A percentile compares a stretch with the other conserved stretches of the same genome.
phyloP scores from a whole-genome alignment of 805 yeast species.

The Kuraishia molischiana region DNA sequence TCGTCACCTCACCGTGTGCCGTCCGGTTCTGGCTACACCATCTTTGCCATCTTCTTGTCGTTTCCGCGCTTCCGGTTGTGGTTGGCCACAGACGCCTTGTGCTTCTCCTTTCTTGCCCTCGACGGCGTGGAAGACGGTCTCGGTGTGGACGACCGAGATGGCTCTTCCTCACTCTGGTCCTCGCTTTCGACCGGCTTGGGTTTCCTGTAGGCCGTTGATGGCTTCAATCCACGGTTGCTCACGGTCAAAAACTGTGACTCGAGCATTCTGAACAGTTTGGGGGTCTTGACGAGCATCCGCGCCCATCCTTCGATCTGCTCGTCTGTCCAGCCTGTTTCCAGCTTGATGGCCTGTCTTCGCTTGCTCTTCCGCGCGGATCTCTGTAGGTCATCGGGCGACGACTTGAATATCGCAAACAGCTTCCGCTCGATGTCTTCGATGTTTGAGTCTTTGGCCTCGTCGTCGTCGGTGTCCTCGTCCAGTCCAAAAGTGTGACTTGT shows the following conservation, averaged over 20 bases:
- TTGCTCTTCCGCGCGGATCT: conserved; percentile 40
- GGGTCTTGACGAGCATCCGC: conserved; percentile 57
- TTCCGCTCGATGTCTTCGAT: conserved; percentile 33
- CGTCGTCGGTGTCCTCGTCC: conserved; percentile 10
- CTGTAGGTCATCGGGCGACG: conserved; percentile 38
- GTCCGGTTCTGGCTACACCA: not conserved
- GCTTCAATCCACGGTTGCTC: conserved; percentile 11
- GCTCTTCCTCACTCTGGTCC: conserved; percentile 5
- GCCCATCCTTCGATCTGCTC: conserved; percentile 96
- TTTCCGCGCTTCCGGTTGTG: conserved; percentile 59
- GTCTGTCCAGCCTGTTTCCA: conserved; percentile 62
- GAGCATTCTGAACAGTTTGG: conserved; percentile 47
- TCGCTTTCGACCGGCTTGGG: conserved; percentile 4
- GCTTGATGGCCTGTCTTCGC: conserved; percentile 40
- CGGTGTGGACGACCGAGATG: conserved; percentile 1
- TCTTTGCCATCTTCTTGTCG: conserved; percentile 37
- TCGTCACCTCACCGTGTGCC: not conserved
- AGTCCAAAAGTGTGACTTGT: conserved; percentile 10
- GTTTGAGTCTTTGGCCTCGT: conserved; percentile 7
- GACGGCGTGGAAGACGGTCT: conserved; percentile 7
- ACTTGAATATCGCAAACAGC: conserved; percentile 46
- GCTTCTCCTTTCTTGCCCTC: conserved; percentile 37
- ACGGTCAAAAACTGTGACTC: conserved; percentile 51
- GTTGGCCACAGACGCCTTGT: conserved; percentile 49
- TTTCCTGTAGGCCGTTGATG: conserved; percentile 11